A percentile compares a stretch with the other conserved stretches of the same genome.
Evolutionary conservation across 495 filamentous ascomycete species (phyloP).

Genomic region (Aspergillus egyptiacus): DNA sequence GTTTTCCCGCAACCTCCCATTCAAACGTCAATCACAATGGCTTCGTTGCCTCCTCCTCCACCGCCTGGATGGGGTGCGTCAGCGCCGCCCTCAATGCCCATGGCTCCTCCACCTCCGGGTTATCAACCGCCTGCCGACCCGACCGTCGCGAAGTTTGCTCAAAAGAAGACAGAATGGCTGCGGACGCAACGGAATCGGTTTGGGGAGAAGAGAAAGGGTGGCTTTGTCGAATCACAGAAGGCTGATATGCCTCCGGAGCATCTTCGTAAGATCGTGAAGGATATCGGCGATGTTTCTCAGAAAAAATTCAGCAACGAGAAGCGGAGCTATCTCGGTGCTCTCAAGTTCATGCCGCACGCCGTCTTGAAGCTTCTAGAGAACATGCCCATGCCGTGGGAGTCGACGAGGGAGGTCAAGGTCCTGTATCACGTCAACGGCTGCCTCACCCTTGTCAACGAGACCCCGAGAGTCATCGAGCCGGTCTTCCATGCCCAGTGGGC

Average conservation of each 20-base stretch:
- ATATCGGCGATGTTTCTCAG: conserved; percentile 98
- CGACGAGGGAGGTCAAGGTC: conserved; percentile 90
- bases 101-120: conserved; percentile 82
- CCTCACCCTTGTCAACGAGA: conserved; percentile 95
- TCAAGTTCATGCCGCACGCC: conserved; percentile 99
- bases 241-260: conserved; percentile 98
- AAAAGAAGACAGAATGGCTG: conserved; percentile 99
- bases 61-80: conserved; percentile 69
- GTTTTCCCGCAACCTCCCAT: too few species aligned
- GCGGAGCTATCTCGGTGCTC: conserved; percentile 89
- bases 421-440: conserved; percentile 98
- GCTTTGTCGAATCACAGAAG: conserved; percentile 96
- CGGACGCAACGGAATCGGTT: conserved; percentile 88
- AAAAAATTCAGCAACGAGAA: conserved; percentile 99
- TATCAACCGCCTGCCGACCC: conserved; percentile 81
- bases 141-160: conserved; percentile 86
- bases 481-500: conserved; percentile 99
- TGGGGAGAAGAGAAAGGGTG: conserved; percentile 92
- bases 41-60: conserved; percentile 67
- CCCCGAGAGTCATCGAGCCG: conserved; percentile 92
- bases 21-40: conserved; percentile 56
- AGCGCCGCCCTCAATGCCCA: conserved; percentile 66
- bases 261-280: conserved; percentile 94
- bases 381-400: conserved; percentile 99
- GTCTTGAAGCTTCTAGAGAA: conserved; percentile 98